Percentiles rank a stretch among this genome's conserved stretches.
phyloP scores from a whole-genome alignment of 257 asterid genomes.

The Lycium ferocissimum region DNA sequence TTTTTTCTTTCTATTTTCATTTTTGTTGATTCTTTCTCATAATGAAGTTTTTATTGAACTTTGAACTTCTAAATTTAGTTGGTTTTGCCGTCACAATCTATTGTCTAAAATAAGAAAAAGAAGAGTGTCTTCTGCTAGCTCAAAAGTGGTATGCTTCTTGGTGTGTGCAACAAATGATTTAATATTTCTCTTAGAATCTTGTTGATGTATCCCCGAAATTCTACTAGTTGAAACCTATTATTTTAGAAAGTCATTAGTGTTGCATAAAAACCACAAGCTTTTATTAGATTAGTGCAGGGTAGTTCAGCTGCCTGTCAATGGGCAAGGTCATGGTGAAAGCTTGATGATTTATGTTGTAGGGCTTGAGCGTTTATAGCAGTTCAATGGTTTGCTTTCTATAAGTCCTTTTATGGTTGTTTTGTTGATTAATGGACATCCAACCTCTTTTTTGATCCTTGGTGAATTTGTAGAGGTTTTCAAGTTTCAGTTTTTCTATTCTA shows the following conservation, averaged over 20 bases:
- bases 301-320: conserved; percentile 3
- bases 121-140: conserved; percentile 18
- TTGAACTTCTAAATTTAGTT: conserved; percentile 9
- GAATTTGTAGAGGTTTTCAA: conserved; percentile 23
- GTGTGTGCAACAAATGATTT: background rate
- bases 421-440: conserved; percentile 1
- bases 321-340: conserved; percentile 10
- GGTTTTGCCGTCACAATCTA: background rate
- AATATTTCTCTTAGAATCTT: conserved; percentile 13
- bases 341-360: conserved; percentile 8
- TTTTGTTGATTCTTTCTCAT: background rate
- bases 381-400: background rate
- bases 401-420: conserved; percentile 15
- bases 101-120: background rate
- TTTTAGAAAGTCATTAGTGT: conserved; percentile 12
- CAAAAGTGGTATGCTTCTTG: conserved; percentile 12
- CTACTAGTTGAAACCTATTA: conserved; percentile 17
- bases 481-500: conserved; percentile 36
- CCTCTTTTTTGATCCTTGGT: conserved; percentile 22
- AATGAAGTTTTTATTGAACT: background rate
- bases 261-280: conserved; percentile 5
- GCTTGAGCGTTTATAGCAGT: background rate
- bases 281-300: conserved; percentile 5
- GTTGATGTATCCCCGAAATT: background rate
- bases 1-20: conserved; percentile 9